These are phyloP conservation scores for Acer campestre DNA, from an alignment of 345 rosid genomes.

Conservation along the genomic window DNA sequence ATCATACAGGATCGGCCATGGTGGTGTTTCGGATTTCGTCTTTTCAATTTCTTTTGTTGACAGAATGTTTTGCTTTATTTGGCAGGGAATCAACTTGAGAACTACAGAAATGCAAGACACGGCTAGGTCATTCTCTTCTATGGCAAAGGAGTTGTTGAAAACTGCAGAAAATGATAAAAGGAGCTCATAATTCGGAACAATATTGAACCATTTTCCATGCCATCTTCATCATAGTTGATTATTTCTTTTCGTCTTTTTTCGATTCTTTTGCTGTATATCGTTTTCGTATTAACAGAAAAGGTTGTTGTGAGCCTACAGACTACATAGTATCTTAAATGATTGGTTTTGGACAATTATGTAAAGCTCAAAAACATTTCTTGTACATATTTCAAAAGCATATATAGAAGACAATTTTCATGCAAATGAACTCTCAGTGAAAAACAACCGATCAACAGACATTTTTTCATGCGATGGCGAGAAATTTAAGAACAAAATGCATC, in stretches of 20 bases:
- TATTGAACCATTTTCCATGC: background rate
- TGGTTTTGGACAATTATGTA: slow-evolving; percentile 6
- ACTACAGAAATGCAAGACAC: slow-evolving; percentile 79
- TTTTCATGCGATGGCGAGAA: background rate
- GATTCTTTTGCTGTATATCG: background rate
- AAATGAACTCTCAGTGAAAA: background rate
- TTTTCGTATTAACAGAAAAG: background rate
- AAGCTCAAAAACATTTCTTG: background rate
- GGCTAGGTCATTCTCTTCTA: slow-evolving; percentile 85
- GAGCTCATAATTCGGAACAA: slow-evolving; percentile 23
- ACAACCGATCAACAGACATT: background rate
- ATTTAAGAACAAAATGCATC: background rate
- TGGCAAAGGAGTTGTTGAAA: slow-evolving; percentile 71
- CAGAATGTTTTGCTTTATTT: background rate
- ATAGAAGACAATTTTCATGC: background rate
- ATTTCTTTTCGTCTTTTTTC: background rate
- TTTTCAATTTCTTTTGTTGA: background rate
- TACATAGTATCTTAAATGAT: background rate
- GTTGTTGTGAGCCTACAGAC: no score
- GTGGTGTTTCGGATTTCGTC: no score
- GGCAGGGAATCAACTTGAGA: slow-evolving; percentile 75
- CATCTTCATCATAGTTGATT: background rate
- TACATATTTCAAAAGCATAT: background rate
- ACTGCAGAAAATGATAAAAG: slow-evolving; percentile 65
- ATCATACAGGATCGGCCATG: no score